Conservation (phyloP, 345 rosid genomes). For the Melaleuca alternifolia region DNA sequence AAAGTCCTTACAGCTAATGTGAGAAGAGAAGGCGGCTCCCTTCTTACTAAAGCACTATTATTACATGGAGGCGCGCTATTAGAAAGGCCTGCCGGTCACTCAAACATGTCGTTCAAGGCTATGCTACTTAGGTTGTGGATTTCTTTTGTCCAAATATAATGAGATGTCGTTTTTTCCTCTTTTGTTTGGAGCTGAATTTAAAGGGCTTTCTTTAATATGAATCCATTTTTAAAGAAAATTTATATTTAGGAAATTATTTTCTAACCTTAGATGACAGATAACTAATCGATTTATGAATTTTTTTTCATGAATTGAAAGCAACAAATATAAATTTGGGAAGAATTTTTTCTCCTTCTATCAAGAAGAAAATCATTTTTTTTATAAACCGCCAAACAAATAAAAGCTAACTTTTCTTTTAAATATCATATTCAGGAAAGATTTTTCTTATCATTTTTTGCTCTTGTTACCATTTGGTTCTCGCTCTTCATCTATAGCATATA, state of each 20-base stretch:
- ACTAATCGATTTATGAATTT: too few species aligned
- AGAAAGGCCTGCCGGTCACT: neutral
- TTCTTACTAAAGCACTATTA: neutral
- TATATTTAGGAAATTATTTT: too few species aligned
- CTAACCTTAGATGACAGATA: too few species aligned
- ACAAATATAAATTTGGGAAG: too few species aligned
- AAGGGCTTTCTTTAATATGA: neutral
- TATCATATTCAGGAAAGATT: too few species aligned
- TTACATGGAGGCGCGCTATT: fast-evolving
- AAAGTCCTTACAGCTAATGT: neutral
- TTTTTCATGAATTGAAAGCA: too few species aligned
- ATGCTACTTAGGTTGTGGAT: neutral
- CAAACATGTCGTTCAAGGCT: neutral
- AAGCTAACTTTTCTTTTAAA: too few species aligned
- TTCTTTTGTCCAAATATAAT: neutral
- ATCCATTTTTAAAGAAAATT: too few species aligned
- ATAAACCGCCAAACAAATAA: too few species aligned
- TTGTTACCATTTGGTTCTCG: neutral
- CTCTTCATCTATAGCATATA: neutral
- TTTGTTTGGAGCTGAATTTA: neutral
- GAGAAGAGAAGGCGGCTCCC: neutral
- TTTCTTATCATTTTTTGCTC: neutral
- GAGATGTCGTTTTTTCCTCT: neutral
- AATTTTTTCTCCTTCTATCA: too few species aligned
- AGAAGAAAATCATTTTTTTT: too few species aligned